Conservation (phyloP, 2,329 filamentous ascomycete species). For the Stenocarpella maydis region DNA sequence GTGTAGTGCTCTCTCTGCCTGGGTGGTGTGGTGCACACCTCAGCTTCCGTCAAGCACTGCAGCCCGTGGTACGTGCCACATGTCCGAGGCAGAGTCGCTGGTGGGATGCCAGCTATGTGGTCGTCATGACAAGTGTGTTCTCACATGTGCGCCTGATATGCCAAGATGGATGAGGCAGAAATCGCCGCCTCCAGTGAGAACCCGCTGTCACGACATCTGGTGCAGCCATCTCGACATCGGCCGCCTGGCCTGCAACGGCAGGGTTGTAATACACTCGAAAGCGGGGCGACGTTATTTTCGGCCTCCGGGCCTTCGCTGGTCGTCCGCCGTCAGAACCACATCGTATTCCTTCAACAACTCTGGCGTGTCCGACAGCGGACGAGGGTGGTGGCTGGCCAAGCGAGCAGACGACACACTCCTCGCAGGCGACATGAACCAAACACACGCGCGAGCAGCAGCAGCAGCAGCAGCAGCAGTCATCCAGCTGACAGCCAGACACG, state of each 20-base stretch:
- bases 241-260: slow-evolving; percentile 25
- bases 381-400: not conserved
- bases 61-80: not conserved
- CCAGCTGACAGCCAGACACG: slow-evolving; percentile 3
- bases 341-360: slow-evolving; percentile 4
- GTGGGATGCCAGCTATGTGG: not conserved
- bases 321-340: slow-evolving; percentile 8
- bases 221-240: slow-evolving; percentile 32
- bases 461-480: slow-evolving; percentile 15
- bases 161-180: slow-evolving; percentile 7
- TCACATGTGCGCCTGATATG: no score
- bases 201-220: slow-evolving; percentile 13
- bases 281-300: slow-evolving; percentile 15
- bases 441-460: no score
- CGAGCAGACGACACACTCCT: not conserved
- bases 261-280: no score
- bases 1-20: no score
- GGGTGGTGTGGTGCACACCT: not conserved
- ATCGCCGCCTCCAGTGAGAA: slow-evolving; percentile 2
- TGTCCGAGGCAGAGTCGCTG: not conserved
- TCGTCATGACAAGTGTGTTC: no score
- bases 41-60: no score
- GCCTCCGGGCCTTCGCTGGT: not conserved
- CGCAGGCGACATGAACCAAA: no score
- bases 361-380: slow-evolving; percentile 23